These are phyloP conservation scores for Meyerozyma carpophila DNA, from an alignment of 1,139 yeast genomes.

Conservation along the genomic window DNA sequence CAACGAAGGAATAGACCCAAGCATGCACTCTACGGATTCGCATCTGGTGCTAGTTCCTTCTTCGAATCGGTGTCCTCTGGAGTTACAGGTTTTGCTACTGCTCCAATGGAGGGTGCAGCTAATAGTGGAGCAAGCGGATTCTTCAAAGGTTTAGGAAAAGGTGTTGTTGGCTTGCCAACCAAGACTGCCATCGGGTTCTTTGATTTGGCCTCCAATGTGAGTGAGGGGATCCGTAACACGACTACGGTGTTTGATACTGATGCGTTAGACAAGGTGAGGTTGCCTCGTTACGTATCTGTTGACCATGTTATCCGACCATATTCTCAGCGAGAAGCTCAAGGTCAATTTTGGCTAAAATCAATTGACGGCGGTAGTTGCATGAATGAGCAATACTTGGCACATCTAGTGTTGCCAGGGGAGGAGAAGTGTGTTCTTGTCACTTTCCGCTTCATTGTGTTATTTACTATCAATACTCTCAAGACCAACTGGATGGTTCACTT, in stretches of 20 bases:
- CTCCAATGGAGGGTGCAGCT: constrained; percentile 85
- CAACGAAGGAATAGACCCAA: constrained; percentile 76
- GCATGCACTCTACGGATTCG: constrained; percentile 84
- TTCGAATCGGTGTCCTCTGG: constrained; percentile 87
- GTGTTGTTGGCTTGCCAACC: constrained; percentile 91
- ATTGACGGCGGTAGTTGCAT: constrained; percentile 76
- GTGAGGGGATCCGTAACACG: constrained; percentile 91
- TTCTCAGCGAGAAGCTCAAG: constrained; percentile 83
- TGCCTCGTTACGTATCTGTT: constrained; percentile 69
- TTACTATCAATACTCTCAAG: constrained; percentile 57
- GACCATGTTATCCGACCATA: constrained; percentile 72
- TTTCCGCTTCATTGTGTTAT: constrained; percentile 61
- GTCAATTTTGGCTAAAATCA: constrained; percentile 86
- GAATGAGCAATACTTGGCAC: constrained; percentile 77
- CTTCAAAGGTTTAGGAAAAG: constrained; percentile 89
- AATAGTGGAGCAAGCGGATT: constrained; percentile 87
- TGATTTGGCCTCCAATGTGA: constrained; percentile 86
- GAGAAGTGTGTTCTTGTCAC: constrained; percentile 77
- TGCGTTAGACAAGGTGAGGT: constrained; percentile 71
- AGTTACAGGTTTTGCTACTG: constrained; percentile 80
- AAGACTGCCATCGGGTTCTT: constrained; percentile 94
- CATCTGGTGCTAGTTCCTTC: constrained; percentile 85
- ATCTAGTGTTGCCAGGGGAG: constrained; percentile 74
- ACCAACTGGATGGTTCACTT: constrained; percentile 64
- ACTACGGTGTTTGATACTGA: constrained; percentile 87